phyloP scores from a whole-genome alignment of 2,329 filamentous ascomycete species.

The Alternaria atra region DNA sequence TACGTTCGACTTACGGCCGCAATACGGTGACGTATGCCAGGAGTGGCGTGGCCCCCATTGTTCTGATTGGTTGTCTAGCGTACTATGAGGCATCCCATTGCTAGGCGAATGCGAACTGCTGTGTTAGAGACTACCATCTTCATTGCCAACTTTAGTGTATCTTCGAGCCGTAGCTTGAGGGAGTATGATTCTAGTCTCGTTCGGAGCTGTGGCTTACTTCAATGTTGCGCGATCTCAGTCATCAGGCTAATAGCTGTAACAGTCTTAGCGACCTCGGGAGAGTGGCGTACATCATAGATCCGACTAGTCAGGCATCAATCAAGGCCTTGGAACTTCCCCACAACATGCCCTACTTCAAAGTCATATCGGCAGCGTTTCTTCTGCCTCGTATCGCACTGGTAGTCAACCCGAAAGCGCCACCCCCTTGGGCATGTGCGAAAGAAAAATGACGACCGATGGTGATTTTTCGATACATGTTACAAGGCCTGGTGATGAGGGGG shows the following conservation, averaged over 20 bases:
- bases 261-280: background rate
- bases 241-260: background rate
- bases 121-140: background rate
- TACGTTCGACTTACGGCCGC: constrained; percentile 3
- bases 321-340: background rate
- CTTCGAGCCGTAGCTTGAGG: background rate
- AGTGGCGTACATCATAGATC: background rate
- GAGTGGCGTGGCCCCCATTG: constrained; percentile 3
- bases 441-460: constrained; percentile 5
- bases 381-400: background rate
- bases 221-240: background rate
- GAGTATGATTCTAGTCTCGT: background rate
- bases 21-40: constrained; percentile 12
- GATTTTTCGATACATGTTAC: constrained; percentile 1
- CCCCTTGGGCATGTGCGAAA: background rate
- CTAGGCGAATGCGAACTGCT: constrained; percentile 1
- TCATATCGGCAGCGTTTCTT: background rate
- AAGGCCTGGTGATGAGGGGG: constrained; percentile 13
- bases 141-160: background rate
- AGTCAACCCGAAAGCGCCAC: background rate
- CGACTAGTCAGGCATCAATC: background rate
- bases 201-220: background rate
- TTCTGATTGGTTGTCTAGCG: constrained; percentile 5
- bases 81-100: background rate
- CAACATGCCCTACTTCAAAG: background rate